Percentiles rank a stretch among this genome's conserved stretches.
These are phyloP conservation scores for Fusarium transvaalense DNA, from an alignment of 2,329 filamentous ascomycete species.

Conservation along the genomic window DNA sequence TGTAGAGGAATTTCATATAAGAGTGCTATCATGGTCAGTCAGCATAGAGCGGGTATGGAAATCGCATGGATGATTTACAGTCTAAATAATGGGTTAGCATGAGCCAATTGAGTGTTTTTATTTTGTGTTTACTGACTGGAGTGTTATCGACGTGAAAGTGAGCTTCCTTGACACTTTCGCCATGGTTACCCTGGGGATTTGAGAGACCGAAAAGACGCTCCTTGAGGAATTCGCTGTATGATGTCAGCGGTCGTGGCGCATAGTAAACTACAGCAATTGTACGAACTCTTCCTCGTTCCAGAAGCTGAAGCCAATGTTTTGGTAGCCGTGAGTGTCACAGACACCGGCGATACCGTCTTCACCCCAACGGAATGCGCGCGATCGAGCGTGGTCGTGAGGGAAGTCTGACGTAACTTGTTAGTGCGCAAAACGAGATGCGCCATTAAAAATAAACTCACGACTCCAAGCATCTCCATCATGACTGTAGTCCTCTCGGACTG, in stretches of 20 bases:
- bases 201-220: conserved; percentile 95
- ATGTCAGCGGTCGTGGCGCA: conserved; percentile 55
- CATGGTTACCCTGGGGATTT: conserved; percentile 97
- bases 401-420: conserved; percentile 74
- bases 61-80: conserved; percentile 53
- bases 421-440: conserved; percentile 21
- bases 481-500: conserved; percentile 89
- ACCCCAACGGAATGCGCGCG: conserved; percentile 92
- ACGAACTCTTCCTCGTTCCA: conserved; percentile 95
- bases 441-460: conserved; percentile 69
- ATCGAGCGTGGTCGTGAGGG: conserved; percentile 90
- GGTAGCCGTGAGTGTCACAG: conserved; percentile 86
- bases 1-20: conserved; percentile 99
- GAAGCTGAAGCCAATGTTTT: conserved; percentile 95
- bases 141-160: conserved; percentile 98
- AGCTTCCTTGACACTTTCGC: conserved; percentile 95
- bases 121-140: conserved; percentile 65
- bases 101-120: neutral
- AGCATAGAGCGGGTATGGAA: conserved; percentile 8
- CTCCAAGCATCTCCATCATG: conserved; percentile 95
- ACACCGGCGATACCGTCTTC: conserved; percentile 98
- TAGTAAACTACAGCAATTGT: neutral
- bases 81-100: conserved; percentile 54
- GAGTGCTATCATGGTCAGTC: conserved; percentile 74
- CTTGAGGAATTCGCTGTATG: conserved; percentile 84